phyloP scores from a whole-genome alignment of 2,329 filamentous ascomycete genomes.

The Sarocladium oryzae region DNA sequence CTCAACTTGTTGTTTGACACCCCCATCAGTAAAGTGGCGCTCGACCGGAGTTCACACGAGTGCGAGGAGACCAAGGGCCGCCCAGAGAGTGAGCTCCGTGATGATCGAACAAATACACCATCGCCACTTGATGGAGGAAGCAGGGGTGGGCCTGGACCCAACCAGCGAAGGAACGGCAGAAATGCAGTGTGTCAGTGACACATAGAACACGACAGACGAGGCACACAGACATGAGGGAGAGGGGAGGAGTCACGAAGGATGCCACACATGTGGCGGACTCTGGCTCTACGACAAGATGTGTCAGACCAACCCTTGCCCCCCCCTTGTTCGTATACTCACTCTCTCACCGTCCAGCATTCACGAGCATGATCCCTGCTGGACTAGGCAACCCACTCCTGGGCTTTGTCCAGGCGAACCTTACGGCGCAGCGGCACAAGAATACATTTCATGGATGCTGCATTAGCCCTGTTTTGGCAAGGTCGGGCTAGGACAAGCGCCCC shows the following conservation, averaged over 20 bases:
- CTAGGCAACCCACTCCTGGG: conserved; percentile 22
- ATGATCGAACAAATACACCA: neutral
- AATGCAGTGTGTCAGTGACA: conserved; percentile 4
- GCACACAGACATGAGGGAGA: neutral
- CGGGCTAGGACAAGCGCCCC: conserved; percentile 23
- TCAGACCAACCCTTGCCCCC: conserved; percentile 39
- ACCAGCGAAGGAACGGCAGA: neutral
- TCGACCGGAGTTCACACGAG: neutral
- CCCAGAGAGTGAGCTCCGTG: neutral
- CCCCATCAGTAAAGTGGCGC: neutral
- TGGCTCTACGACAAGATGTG: conserved; percentile 24
- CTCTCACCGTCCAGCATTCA: conserved; percentile 35
- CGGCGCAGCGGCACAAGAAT: conserved; percentile 34
- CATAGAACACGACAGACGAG: neutral
- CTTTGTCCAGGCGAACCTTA: conserved; percentile 25
- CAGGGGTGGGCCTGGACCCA: conserved; percentile 1
- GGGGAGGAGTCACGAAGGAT: conserved; percentile 1
- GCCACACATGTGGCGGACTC: conserved; percentile 6
- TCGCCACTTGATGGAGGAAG: neutral
- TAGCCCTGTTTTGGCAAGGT: conserved; percentile 20
- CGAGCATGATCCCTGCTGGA: conserved; percentile 26
- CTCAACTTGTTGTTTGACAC: neutral
- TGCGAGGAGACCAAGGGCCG: neutral
- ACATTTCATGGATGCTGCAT: conserved; percentile 29
- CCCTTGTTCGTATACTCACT: conserved; percentile 38